Evolutionary conservation across 176 grass and related monocot species (phyloP), one percentile per base, ranked within the genome.

Genomic region (Oryza australiensis): DNA sequence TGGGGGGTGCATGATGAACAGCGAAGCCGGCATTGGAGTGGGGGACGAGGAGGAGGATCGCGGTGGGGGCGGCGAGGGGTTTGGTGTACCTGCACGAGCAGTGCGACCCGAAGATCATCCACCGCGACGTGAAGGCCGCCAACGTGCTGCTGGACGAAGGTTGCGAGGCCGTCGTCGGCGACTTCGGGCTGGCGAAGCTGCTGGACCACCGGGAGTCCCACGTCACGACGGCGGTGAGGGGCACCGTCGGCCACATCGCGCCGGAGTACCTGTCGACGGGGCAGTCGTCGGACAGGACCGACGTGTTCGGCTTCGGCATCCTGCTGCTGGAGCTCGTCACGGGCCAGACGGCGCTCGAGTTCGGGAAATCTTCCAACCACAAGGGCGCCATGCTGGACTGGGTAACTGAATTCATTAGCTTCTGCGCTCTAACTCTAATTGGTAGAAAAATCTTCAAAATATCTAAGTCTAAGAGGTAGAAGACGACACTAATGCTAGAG

Each of bases 41-140:
- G 97, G 74, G 83, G 55, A 95, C 97, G 16, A 89, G 97, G 68
- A 99, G 92, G 70, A 87, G 77, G 78, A 99, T 99, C 80, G 83
- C 97, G 22, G 82, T 96, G 62, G 97, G 97, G 23, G 91, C 97
- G 79, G 97, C 83, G 70, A 75, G 97, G 82, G 97, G 97, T 7
- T 81, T 99, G 55, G 80, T 96, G 29, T 99, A 96, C 74, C 97
- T 99, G 35, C 97, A 99, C 29, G 97, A 99, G 78, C 97, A 99
- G 82, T 99, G 93, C 32, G 97, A 99, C 70, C 97, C 97, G 20
- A 99, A 99, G 88, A 96, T 96, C 86, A 99, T 96, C 79, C 97
- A 99, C 57, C 88, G 97, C 64, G 97, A 99, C 12, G 97, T 99
- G 38, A 99, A 99, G 79, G 93, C 97, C 2, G 93, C 93, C 28